Conservation (phyloP, 352 stramenopile genomes). For the Globisporangium radiosum region DNA sequence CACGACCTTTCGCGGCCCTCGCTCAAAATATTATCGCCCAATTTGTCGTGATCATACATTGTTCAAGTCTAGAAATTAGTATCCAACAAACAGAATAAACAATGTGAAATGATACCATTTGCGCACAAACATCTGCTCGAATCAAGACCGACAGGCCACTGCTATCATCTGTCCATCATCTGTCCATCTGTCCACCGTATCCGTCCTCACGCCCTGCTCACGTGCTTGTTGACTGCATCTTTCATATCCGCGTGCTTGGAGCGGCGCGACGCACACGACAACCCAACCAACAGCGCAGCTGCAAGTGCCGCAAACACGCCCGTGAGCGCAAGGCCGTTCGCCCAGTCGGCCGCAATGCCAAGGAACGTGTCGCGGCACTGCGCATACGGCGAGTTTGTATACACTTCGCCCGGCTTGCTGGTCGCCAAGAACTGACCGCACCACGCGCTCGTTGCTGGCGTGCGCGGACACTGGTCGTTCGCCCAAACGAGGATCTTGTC, state of each 20-base stretch:
- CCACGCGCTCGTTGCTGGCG: constrained; percentile 41
- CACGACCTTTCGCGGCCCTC: no score
- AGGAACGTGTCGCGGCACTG: constrained; percentile 68
- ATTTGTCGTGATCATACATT: no score
- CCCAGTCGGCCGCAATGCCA: constrained; percentile 58
- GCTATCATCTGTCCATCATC: no score
- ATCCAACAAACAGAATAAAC: no score
- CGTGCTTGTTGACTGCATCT: neutral
- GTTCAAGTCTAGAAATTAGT: no score
- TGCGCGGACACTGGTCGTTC: constrained; percentile 67
- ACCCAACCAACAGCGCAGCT: constrained; percentile 39
- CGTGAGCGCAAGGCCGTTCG: constrained; percentile 39
- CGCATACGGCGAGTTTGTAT: constrained; percentile 63
- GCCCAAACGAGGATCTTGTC: constrained; percentile 74
- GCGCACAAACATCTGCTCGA: no score
- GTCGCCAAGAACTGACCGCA: constrained; percentile 49
- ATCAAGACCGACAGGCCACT: no score
- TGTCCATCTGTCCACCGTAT: neutral
- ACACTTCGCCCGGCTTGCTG: constrained; percentile 35
- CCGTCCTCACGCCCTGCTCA: neutral
- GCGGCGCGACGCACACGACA: constrained; percentile 62
- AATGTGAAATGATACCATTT: no score
- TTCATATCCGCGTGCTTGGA: constrained; percentile 12
- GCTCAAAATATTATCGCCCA: no score
- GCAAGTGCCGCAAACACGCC: constrained; percentile 43